Evolutionary conservation across 805 yeast species (phyloP).

Genomic region (Lipomyces starkeyi): DNA sequence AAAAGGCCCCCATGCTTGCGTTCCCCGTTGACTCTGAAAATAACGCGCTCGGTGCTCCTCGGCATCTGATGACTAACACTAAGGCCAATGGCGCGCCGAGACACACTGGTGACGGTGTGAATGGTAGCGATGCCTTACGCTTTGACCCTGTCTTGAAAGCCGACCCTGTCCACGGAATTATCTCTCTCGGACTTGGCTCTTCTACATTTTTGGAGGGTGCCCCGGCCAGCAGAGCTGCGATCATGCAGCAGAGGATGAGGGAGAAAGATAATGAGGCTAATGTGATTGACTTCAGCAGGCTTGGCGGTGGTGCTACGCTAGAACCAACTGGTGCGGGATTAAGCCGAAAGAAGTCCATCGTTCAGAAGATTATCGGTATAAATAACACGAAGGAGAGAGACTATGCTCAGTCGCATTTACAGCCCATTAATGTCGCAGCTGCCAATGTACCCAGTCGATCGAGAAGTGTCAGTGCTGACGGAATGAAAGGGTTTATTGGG

Average conservation of each 20-base stretch:
- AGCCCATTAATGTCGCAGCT: constrained; percentile 19
- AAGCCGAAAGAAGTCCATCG: constrained; percentile 83
- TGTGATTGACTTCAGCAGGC: constrained; percentile 22
- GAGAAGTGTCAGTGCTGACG: constrained; percentile 4
- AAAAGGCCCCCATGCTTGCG: constrained; percentile 90
- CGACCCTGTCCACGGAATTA: constrained; percentile 79
- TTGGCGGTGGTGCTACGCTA: constrained; percentile 40
- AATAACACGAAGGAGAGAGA: constrained; percentile 41
- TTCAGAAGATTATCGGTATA: constrained; percentile 60
- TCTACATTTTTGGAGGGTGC: constrained; percentile 95
- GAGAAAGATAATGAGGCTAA: constrained; percentile 14
- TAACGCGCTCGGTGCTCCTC: constrained; percentile 69
- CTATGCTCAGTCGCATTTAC: constrained; percentile 10
- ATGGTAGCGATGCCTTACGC: constrained; percentile 7
- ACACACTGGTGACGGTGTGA: constrained; percentile 42
- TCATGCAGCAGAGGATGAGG: constrained; percentile 31
- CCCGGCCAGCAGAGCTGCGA: constrained; percentile 66
- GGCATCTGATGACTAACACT: constrained; percentile 15
- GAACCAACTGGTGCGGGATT: constrained; percentile 53
- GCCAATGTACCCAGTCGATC: background rate
- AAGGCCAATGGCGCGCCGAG: constrained; percentile 16
- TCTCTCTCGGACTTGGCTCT: constrained; percentile 87
- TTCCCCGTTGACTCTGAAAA: constrained; percentile 97
- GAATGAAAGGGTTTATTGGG: background rate
- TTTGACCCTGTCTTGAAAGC: constrained; percentile 76